Base-by-base conservation (phyloP, 257 asterid species). In the Jasminum sambac region DNA sequence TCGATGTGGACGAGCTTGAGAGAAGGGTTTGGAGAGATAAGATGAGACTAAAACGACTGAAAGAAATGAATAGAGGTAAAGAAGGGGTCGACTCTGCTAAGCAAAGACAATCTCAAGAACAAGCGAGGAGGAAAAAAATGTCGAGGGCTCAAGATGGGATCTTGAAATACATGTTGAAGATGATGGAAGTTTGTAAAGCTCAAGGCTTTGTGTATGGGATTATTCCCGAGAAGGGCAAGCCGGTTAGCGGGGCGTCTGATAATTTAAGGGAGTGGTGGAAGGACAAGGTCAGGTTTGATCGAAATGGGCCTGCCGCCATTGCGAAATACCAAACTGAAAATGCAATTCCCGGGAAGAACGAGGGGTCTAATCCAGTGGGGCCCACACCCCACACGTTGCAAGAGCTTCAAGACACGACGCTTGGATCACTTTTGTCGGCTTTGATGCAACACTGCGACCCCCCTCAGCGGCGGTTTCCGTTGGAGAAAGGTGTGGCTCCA, bases 231-330 rank as follows among this genome's bases (percentile, higher is more conserved):
- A 85, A 85, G 41, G 90, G 90, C 23, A 85, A 85, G 79, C 90
- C 90, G 2, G 88, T 85, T 34, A 79, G 88, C 12, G 90, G 90
- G 11, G 86, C 88, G 6, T 85, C 90, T 0, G 91, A 86, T 65
- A 86, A 86, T 60, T 82, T 86, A 38, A 30, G 91, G 63, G 89
- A 84, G 77, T 86, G 91, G 91, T 86, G 91, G 91, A 86, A 86
- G 81, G 91, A 84, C 14, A 82, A 80, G 63, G 91, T 84, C 66
- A 61, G 87, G n/a, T 86, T 86, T 11, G 91, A 86, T 25, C 83
- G 89, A 2, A 86, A 86, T 0, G 91, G 89, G 0, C 91, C 91
- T 0, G 89, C 91, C 0, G 91, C 89, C 1, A 82, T 86, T 5
- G 71, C 91, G 0, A 82, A 86, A 25, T 84, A 86, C 78, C 86